These are phyloP conservation scores for Nematocida sp. DNA, from an alignment of 371 early-diverging fungal species.

Conservation along the genomic window DNA sequence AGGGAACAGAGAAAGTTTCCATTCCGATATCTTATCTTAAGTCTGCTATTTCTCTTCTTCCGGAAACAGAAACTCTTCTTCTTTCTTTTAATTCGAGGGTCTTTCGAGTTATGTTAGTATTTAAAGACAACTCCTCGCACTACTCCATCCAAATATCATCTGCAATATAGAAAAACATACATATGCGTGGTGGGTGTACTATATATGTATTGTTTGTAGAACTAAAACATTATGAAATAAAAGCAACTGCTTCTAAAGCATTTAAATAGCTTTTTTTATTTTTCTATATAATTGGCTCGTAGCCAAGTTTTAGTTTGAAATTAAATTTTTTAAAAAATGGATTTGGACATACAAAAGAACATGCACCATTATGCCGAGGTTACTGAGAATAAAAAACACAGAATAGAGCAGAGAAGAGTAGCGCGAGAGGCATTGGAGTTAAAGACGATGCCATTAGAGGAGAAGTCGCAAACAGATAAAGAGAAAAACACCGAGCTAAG, in stretches of 20 bases:
- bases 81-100: background rate
- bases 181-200: too few species aligned
- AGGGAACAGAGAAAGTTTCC: conserved; percentile 38
- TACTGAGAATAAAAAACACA: conserved; percentile 31
- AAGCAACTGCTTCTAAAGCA: too few species aligned
- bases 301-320: conserved; percentile 29
- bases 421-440: conserved; percentile 65
- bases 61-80: background rate
- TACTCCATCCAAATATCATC: too few species aligned
- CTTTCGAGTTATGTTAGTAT: background rate
- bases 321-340: conserved; percentile 1
- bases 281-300: too few species aligned
- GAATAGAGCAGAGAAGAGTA: conserved; percentile 51
- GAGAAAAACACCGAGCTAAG: conserved; percentile 58
- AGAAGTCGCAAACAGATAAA: conserved; percentile 40
- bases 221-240: too few species aligned
- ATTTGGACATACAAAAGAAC: conserved; percentile 8
- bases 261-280: too few species aligned
- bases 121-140: background rate
- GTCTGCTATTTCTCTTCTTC: conserved; percentile 6
- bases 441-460: conserved; percentile 52
- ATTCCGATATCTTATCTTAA: conserved; percentile 12
- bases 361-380: conserved; percentile 31
- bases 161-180: too few species aligned
- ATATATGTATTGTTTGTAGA: too few species aligned